phyloP scores from a whole-genome alignment of 202 grass and related monocot species.

The Brachypodium distachyon region DNA sequence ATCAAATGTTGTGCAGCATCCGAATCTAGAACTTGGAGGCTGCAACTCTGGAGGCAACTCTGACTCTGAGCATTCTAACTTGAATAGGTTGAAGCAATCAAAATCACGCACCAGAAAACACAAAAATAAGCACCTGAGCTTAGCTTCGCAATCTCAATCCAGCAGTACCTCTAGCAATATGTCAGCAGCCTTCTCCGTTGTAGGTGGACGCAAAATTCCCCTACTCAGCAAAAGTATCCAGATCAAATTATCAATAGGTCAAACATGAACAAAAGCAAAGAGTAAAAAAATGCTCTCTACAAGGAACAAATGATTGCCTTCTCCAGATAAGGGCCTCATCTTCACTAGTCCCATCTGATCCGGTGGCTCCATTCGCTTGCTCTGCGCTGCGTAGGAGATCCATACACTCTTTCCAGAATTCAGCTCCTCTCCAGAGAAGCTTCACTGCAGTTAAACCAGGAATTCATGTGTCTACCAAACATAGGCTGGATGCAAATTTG shows the following conservation, averaged over 20 bases:
- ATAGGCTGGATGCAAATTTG: not conserved
- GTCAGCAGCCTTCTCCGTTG: constrained; percentile 55
- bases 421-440: constrained; percentile 78
- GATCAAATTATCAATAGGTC: not conserved
- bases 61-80: constrained; percentile 88
- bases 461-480: not conserved
- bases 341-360: not conserved
- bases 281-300: not conserved
- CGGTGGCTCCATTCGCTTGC: constrained; percentile 19
- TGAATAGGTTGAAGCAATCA: constrained; percentile 48
- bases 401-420: constrained; percentile 88
- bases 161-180: constrained; percentile 79
- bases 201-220: constrained; percentile 76
- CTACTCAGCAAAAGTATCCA: constrained; percentile 18
- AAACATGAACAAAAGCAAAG: not conserved
- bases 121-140: constrained; percentile 17
- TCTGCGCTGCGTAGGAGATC: constrained; percentile 48
- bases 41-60: constrained; percentile 77
- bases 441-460: constrained; percentile 43
- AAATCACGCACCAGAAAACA: constrained; percentile 14
- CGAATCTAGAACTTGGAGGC: constrained; percentile 59
- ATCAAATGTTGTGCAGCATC: constrained; percentile 45
- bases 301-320: constrained; percentile 50
- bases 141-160: constrained; percentile 16
- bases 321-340: constrained; percentile 57